A percentile compares a stretch with the other conserved stretches of the same genome.
phyloP scores from a whole-genome alignment of 192 early-diverging fungal genomes.

The Funneliformis geosporum region DNA sequence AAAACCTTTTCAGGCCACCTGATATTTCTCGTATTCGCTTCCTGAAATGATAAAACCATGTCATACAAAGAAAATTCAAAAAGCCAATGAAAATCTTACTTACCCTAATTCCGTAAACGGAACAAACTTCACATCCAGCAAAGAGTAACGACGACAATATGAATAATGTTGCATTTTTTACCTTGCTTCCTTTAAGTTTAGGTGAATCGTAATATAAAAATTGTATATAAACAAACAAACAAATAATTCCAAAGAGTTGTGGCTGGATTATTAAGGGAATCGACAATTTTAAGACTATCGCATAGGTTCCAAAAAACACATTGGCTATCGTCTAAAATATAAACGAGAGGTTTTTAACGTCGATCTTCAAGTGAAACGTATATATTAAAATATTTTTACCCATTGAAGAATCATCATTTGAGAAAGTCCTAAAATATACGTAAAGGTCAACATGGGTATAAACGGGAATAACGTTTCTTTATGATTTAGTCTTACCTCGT shows the following conservation, averaged over 20 bases:
- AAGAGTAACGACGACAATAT: not conserved
- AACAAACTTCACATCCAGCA: not conserved
- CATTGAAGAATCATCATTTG: slow-evolving; percentile 37
- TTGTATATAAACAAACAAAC: slow-evolving; percentile 34
- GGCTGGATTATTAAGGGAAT: slow-evolving; percentile 43
- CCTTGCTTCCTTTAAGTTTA: not conserved
- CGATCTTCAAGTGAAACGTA: not conserved
- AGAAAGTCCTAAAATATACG: slow-evolving; percentile 34
- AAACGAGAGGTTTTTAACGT: not conserved
- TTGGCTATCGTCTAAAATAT: slow-evolving; percentile 13
- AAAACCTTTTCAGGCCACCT: slow-evolving; percentile 30
- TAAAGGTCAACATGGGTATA: not conserved
- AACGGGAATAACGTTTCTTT: too few species aligned
- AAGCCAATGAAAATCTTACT: not conserved
- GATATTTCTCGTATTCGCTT: slow-evolving; percentile 18
- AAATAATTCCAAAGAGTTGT: slow-evolving; percentile 37
- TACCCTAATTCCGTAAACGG: slow-evolving; percentile 6
- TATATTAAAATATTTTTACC: not conserved
- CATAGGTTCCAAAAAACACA: slow-evolving; percentile 37
- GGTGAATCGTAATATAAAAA: slow-evolving; percentile 31
- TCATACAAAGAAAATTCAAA: not conserved
- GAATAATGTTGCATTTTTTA: not conserved
- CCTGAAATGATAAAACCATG: not conserved
- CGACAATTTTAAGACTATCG: slow-evolving; percentile 36
- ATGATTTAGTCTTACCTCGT: not conserved